A percentile compares a stretch with the other conserved stretches of the same genome.
Evolutionary conservation across 1,284 basidiomycete species (phyloP).

Genomic region (Malassezia japonica): DNA sequence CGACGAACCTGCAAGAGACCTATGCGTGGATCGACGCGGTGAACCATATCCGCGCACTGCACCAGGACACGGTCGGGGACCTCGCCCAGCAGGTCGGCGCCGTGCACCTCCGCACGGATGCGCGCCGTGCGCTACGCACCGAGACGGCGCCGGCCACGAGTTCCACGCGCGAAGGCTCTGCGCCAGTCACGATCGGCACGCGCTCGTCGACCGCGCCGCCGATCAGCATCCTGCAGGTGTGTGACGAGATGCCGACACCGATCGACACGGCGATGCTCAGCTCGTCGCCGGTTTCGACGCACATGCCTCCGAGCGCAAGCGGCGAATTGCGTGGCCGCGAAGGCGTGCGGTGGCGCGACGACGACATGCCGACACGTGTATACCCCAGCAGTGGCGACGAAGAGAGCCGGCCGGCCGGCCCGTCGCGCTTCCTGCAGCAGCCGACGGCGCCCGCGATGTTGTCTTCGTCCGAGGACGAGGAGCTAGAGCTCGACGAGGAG

Average conservation of each 20-base stretch:
- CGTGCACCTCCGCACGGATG: background rate
- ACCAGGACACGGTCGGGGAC: constrained; percentile 13
- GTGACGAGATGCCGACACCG: constrained; percentile 27
- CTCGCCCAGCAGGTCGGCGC: background rate
- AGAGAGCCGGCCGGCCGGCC: constrained; percentile 34
- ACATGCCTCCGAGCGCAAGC: too few species aligned
- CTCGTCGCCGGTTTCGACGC: constrained; percentile 31
- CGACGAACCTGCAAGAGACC: constrained; percentile 60
- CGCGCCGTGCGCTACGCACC: background rate
- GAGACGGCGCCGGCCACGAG: background rate
- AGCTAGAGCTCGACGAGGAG: background rate
- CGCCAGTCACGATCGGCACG: background rate
- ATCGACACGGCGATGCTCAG: constrained; percentile 26
- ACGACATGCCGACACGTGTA: too few species aligned
- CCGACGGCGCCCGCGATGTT: background rate
- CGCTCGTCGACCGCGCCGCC: background rate
- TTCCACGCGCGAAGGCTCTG: too few species aligned
- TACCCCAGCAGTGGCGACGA: too few species aligned
- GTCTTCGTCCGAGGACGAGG: constrained; percentile 13
- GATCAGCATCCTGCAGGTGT: background rate
- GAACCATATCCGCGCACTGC: constrained; percentile 62
- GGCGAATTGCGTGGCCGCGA: too few species aligned
- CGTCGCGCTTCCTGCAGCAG: background rate
- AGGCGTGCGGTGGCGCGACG: too few species aligned
- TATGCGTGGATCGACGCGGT: constrained; percentile 75